phyloP scores from a whole-genome alignment of 225 moss, liverwort and hornwort species.

The Pleurozium schreberi region DNA sequence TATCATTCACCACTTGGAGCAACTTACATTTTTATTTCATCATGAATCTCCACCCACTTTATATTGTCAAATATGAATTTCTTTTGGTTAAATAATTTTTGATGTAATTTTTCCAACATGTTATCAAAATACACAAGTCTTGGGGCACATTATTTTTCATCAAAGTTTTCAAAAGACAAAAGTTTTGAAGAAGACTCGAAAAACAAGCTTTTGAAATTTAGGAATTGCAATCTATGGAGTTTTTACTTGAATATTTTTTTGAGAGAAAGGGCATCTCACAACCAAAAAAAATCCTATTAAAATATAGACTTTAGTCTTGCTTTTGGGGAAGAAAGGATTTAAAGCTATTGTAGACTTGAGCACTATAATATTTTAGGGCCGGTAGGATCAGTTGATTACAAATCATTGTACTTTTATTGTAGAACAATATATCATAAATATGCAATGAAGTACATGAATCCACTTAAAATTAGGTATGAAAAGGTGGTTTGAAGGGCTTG shows the following conservation, averaged over 20 bases:
- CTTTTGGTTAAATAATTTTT: background rate
- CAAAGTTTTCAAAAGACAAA: background rate
- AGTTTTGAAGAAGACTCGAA: background rate
- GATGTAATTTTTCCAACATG: background rate
- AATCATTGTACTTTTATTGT: background rate
- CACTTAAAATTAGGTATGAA: background rate
- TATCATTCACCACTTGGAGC: accelerated
- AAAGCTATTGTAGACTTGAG: background rate
- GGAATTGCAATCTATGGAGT: background rate
- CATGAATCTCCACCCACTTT: background rate
- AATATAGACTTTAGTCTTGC: background rate
- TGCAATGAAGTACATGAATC: background rate
- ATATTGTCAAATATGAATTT: background rate
- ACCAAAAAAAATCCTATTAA: background rate
- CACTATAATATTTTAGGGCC: background rate
- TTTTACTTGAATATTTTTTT: no score
- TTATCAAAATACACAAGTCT: background rate
- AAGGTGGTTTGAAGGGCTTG: background rate
- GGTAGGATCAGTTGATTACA: background rate
- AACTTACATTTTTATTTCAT: background rate
- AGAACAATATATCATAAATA: background rate
- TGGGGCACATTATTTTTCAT: background rate
- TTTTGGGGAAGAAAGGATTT: background rate
- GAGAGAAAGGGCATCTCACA: accelerated
- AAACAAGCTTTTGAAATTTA: background rate